These are phyloP conservation scores for Paraphoma sp. DNA, from an alignment of 2,329 filamentous ascomycete genomes.

Conservation along the genomic window DNA sequence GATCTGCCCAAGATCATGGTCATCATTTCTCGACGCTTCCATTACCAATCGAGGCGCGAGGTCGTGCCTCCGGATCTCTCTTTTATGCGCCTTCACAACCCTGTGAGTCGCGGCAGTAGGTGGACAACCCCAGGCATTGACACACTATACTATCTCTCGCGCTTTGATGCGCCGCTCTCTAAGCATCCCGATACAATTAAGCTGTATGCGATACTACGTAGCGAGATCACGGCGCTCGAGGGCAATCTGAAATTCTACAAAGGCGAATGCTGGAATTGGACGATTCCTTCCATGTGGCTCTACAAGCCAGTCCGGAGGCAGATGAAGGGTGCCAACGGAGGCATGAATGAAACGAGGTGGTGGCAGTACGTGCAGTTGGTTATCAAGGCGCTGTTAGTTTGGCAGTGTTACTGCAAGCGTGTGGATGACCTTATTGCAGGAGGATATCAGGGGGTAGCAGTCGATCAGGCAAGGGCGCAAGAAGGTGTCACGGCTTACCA, in stretches of 20 bases:
- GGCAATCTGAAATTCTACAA: not conserved
- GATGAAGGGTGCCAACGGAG: slow-evolving; percentile 1
- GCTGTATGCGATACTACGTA: not conserved
- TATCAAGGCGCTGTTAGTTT: not conserved
- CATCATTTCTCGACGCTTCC: not conserved
- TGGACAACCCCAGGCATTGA: no score
- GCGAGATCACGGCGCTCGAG: not conserved
- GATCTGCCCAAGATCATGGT: slow-evolving; percentile 2
- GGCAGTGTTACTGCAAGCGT: slow-evolving; percentile 1
- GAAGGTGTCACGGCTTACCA: not conserved
- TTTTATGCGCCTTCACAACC: not conserved
- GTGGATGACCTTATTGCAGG: not conserved
- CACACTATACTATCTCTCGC: not conserved
- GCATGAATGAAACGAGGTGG: not conserved
- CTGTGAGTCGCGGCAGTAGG: not conserved
- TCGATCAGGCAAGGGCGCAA: not conserved
- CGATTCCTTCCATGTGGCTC: not conserved
- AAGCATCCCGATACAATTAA: not conserved
- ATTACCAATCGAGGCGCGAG: not conserved
- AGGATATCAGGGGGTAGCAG: not conserved
- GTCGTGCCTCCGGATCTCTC: not conserved
- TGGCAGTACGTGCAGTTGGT: slow-evolving; percentile 1
- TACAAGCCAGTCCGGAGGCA: not conserved
- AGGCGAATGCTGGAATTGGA: not conserved
- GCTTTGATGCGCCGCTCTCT: not conserved